Evolutionary conservation across 2,329 filamentous ascomycete genomes (phyloP).

Genomic region (Colletotrichum cordylinicola): DNA sequence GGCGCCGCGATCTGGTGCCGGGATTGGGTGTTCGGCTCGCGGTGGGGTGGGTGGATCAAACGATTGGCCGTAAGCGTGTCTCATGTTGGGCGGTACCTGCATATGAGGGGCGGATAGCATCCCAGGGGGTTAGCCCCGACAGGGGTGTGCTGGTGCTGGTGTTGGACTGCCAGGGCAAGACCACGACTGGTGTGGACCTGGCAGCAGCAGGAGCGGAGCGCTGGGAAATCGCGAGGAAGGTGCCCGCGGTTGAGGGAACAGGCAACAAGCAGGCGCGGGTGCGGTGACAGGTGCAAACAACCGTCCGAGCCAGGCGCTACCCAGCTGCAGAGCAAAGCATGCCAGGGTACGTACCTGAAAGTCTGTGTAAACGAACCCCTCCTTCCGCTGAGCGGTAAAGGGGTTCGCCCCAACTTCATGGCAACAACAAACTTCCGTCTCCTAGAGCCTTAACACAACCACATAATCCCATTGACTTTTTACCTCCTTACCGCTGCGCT

Average conservation of each 20-base stretch:
- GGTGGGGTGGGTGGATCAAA: background rate
- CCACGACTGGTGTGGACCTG: background rate
- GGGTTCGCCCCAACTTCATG: background rate
- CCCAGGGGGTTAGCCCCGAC: background rate
- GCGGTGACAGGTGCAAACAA: background rate
- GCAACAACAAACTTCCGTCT: background rate
- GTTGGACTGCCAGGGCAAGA: background rate
- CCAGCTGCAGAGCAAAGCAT: background rate
- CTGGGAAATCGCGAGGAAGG: background rate
- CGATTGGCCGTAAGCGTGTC: slow-evolving; percentile 20
- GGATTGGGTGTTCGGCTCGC: background rate
- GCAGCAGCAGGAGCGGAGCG: background rate
- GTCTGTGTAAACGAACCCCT: background rate
- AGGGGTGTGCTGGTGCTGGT: background rate
- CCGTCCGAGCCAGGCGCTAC: background rate
- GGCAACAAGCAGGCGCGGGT: background rate
- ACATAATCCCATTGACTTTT: background rate
- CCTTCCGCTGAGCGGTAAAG: background rate
- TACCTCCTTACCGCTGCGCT: background rate
- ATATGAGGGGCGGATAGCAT: slow-evolving; percentile 13
- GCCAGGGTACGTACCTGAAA: background rate
- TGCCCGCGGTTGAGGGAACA: background rate
- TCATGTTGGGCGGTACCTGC: slow-evolving; percentile 24
- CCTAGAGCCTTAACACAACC: background rate
- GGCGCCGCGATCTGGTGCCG: slow-evolving; percentile 2